Base-by-base conservation (phyloP, 352 stramenopile species). In the Phytophthora aleatoria region DNA sequence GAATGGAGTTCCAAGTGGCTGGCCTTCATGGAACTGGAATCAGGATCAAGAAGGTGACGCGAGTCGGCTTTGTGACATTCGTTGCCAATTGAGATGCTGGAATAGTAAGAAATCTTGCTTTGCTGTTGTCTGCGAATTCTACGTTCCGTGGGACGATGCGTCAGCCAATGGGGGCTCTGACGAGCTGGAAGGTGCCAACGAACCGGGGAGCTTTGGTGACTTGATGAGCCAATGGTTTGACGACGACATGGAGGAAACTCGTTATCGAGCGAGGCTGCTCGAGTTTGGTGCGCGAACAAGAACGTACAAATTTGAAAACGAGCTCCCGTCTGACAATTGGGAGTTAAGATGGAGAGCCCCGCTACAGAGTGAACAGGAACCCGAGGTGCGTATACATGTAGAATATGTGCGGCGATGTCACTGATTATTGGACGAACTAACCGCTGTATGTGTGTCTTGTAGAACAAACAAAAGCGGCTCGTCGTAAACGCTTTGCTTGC, bases 201-300 rank as follows among this genome's bases (percentile, higher is more conserved):
- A 89, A 35, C 69, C 73, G 7, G 78, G 77, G 3, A 90, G 71
- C 51, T 93, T 93, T 52, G 82, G 81, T 4, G 83, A 91, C 30
- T 69, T 92, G 15, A 72, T 92, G 50, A 88, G 69, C 31, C 73
- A 89, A 41, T 90, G 81, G 77, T 90, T 91, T 62, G 85, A 94
- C 38, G 79, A 78, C 49, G 74, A 81, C 27, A 70, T 85, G 48
- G 77, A 86, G n/a, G 69, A 84, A 47, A 67, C 72, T 16, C 67
- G 71, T 5, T 76, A 88, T 50, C 65, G 75, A 36, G 50, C 67
- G 2, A 81, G 74, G 49, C 60, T 88, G 4, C 53, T 83, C 1
- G 76, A 86, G 9, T 67, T 88, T 42, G 63, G 69, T 20, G 70
- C 66, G 31, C 67, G 60, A 33, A 35, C 61, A 6, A 73, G 84